Base-by-base conservation (phyloP, 2,329 filamentous ascomycete genomes). In the Aspergillus viridinutans region DNA sequence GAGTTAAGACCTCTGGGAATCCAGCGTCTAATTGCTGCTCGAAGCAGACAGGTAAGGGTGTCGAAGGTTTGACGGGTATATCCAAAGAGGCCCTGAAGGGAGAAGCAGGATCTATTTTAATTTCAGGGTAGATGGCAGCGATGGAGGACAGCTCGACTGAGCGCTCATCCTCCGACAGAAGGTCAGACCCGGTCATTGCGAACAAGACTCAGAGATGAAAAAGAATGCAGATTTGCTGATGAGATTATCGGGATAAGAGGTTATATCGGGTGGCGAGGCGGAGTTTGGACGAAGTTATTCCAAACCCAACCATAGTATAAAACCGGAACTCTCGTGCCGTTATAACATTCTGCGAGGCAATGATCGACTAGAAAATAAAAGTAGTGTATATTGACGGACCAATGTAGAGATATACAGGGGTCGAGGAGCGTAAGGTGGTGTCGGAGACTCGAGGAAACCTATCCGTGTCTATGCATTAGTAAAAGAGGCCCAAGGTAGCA, bases 111-210 rank as follows among this genome's bases (percentile, higher is more conserved):
- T 84, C 77, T 57, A 81, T 69, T 32, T 74, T 70, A 20, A 87
- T 78, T 71, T 88, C 85, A 1, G 85, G 85, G 58, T 79, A 88
- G 56, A 88, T 88, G 51, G 85, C 83, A 48, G 79, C 76, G 56
- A 88, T 79, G 25, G 84, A 80, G 9, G 77, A 79, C 49, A 87
- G 74, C 71, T 88, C 85, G 63, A 85, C 79, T 29, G 78, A 76
- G 59, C 85, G 80, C 63, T 87, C 84, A 66, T 87, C 84, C 12
- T 82, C 79, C 10, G 56, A 54, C 23, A 65, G 56, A 21, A 57
- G 55, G 17, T 66, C 64, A 53, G 69, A 64, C 61, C 76, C 75
- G 50, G 72, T 68, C 75, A 78, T 76, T 20, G 49, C 59, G 56
- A 58, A 52, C 40, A 49, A 42, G 26, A 17, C 26, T 4, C 21